These are phyloP conservation scores for Trametes coccinea DNA, from an alignment of 768 basidiomycete genomes.

Conservation along the genomic window DNA sequence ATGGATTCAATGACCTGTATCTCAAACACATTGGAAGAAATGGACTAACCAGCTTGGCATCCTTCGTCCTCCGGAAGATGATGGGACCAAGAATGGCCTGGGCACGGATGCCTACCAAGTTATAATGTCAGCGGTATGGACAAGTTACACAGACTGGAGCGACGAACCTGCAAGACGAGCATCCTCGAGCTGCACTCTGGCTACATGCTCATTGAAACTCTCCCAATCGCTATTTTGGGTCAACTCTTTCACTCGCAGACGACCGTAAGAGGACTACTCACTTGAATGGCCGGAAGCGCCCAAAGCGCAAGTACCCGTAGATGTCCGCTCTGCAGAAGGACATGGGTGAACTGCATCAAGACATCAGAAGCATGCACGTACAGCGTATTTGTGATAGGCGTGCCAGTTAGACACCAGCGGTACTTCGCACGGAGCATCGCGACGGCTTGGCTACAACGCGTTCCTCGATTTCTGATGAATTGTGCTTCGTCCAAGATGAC, in stretches of 20 bases:
- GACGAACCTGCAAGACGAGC: constrained; percentile 59
- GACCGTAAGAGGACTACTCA: constrained; percentile 5
- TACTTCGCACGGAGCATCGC: constrained; percentile 63
- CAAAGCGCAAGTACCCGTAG: constrained; percentile 70
- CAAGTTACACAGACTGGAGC: no score
- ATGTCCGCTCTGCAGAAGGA: constrained; percentile 54
- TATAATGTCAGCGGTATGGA: neutral
- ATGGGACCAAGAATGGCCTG: constrained; percentile 68
- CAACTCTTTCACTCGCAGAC: neutral
- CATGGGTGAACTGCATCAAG: neutral
- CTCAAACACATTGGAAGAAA: neutral
- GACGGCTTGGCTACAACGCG: constrained; percentile 57
- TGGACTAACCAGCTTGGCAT: constrained; percentile 43
- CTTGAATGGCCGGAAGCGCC: constrained; percentile 68
- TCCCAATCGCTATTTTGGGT: constrained; percentile 52
- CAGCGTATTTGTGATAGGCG: constrained; percentile 73
- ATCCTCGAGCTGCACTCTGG: constrained; percentile 52
- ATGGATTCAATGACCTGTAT: no score
- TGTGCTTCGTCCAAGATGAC: constrained; percentile 81
- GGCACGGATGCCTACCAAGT: constrained; percentile 49
- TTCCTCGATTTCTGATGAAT: constrained; percentile 66
- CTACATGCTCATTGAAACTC: constrained; percentile 59
- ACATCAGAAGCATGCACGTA: constrained; percentile 30
- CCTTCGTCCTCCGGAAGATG: constrained; percentile 73
- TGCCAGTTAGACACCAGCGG: constrained; percentile 80